Percentiles rank a stretch among this genome's conserved stretches.
These are phyloP conservation scores for Tremellales sp. DNA, from an alignment of 1,284 basidiomycete species.

Conservation along the genomic window DNA sequence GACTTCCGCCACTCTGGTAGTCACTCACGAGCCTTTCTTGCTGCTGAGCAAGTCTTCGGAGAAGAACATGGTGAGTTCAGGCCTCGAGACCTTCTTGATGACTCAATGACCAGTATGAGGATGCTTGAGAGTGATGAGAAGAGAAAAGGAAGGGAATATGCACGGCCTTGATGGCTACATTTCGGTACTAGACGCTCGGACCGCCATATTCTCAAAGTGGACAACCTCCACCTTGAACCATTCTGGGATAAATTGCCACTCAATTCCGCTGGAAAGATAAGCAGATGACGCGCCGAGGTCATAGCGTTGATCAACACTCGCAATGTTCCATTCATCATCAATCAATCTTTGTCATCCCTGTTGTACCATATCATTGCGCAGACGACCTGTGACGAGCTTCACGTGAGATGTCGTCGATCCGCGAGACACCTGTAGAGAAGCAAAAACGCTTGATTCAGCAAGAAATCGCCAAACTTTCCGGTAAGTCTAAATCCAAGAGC, in stretches of 20 bases:
- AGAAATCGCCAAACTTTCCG: constrained; percentile 47
- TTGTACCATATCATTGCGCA: too few relatives aligned
- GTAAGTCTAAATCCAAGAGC: too few relatives aligned
- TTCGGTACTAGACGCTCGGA: constrained; percentile 7
- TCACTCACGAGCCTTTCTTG: constrained; percentile 38
- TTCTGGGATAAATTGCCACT: not conserved
- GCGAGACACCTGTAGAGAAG: constrained; percentile 25
- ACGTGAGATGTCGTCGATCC: too few relatives aligned
- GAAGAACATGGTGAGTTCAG: constrained; percentile 33
- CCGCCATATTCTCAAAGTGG: constrained; percentile 1
- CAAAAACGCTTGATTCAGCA: constrained; percentile 43
- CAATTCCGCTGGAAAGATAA: not conserved
- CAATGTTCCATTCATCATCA: too few relatives aligned
- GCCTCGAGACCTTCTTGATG: too few relatives aligned
- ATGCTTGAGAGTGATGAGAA: constrained; percentile 10
- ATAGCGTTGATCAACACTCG: too few relatives aligned
- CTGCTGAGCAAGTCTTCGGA: constrained; percentile 36
- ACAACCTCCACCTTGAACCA: not conserved
- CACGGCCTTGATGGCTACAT: not conserved
- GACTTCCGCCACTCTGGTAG: not conserved
- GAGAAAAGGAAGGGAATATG: constrained; percentile 6
- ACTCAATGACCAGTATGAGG: not conserved
- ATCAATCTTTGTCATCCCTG: too few relatives aligned
- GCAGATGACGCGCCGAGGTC: too few relatives aligned
- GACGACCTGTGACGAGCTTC: too few relatives aligned